Percentiles rank a stretch among this genome's conserved stretches.
Conservation (phyloP, 306 rosid species). For the Malus orientalis region DNA sequence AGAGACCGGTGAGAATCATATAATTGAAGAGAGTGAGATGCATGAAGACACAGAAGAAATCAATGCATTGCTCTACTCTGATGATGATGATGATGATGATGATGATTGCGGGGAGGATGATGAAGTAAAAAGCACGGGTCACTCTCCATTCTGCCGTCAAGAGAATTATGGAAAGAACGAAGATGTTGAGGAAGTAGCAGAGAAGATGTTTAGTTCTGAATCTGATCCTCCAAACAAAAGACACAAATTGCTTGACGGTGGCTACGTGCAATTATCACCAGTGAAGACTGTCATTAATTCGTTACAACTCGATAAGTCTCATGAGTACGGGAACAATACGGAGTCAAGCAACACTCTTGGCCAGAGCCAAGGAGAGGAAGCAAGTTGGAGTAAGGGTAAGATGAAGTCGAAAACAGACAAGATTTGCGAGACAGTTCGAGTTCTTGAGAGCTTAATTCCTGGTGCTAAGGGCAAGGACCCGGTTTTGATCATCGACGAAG, state of each 20-base stretch:
- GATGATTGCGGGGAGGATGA: conserved; percentile 38
- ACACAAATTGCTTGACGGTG: conserved; percentile 49
- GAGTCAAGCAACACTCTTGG: conserved; percentile 40
- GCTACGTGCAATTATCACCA: conserved; percentile 27
- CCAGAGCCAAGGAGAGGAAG: conserved; percentile 19
- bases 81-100: conserved; percentile 1
- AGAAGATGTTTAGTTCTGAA: conserved; percentile 32
- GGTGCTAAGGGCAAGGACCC: conserved; percentile 79
- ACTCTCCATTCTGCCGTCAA: conserved; percentile 40
- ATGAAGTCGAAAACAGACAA: conserved; percentile 38
- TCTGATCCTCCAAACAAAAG: conserved; percentile 48
- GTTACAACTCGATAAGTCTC: conserved; percentile 24
- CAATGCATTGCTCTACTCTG: conserved; percentile 79
- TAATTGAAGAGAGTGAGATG: conserved; percentile 59
- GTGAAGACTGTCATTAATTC: conserved; percentile 27
- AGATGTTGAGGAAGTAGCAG: conserved; percentile 24
- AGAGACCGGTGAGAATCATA: conserved; percentile 35
- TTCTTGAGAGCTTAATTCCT: conserved; percentile 64
- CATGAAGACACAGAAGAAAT: conserved; percentile 87
- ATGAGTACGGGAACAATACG: conserved; percentile 34
- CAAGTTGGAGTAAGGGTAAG: conserved; percentile 17
- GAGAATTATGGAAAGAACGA: conserved; percentile 28
- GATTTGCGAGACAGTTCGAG: conserved; percentile 46
- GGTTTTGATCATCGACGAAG: conserved; percentile 55
- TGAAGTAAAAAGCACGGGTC: conserved; percentile 68